Base-by-base conservation (phyloP, 1,284 basidiomycete genomes). In the Dichomitus squalens region DNA sequence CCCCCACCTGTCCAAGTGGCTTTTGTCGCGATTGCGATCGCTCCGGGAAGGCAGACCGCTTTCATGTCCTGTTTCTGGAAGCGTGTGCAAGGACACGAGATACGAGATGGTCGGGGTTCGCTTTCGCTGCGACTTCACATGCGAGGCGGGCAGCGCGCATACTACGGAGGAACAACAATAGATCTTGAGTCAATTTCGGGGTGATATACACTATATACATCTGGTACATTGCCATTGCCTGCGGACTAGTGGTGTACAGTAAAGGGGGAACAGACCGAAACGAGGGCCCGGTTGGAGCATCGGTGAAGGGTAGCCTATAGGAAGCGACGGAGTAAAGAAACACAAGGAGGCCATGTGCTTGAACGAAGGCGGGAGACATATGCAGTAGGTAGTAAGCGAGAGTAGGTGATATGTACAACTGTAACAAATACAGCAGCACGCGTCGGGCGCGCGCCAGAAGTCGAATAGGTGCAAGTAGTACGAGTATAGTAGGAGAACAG, bases 171-270 rank as follows among this genome's bases (percentile, higher is more conserved):
- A 31, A 31, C 29, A 31, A 31, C 29, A 31, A 8, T 11, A 12
- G 29, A n/a, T n/a, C 25, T 9, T 44, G 18, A 29, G 20, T 33
- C 27, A 47, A 47, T 11, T 27, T 47, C 31, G 44, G 44, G 29
- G 16, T 47, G 38, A 48, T 50, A 49, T 54, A 58, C 59, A 58
- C 48, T 61, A 61, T 61, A 39, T 61, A 61, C 60, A 58, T 44
- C 18, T 53, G 57, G 60, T 55, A 58, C 56, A 55, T 40, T 50
- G 25, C 41, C 52, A 23, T 46, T 23, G 58, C 51, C 58, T 55
- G 54, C 23, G 53, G 52, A 34, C 38, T 38, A 40, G 44, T 56
- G 57, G 48, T 53, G 54, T 58, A 61, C 60, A 56, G 57, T 61
- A 61, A 38, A 21, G 31, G 7, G 29, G n/a, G 29, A 20, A 47